Base-by-base conservation (phyloP, 2,329 filamentous ascomycete genomes). In the Epichloe typhina region DNA sequence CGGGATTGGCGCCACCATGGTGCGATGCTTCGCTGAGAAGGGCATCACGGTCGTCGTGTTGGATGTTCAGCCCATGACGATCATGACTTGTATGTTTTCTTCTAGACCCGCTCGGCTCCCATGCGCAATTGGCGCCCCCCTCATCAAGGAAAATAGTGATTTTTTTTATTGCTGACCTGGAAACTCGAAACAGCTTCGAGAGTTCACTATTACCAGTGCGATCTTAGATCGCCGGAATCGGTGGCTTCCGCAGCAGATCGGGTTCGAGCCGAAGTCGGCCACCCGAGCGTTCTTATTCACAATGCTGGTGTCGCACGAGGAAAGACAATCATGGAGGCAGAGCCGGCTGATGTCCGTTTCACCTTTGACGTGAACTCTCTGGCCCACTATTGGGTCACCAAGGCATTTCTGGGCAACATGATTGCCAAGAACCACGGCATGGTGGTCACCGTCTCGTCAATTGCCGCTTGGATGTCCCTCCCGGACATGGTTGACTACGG, bases 281-380 rank as follows among this genome's bases (percentile, higher is more conserved):
- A 77, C 46, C 84, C 84, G 0, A 87, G 83, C 0, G 70, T 88
- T 54, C 70, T 88, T 4, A 82, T 86, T 68, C 85, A 86, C 69
- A 86, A 86, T 60, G 83, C 84, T 8, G 83, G 83, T 53, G 74
- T 84, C 31, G 76, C 72, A 15, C 74, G 74, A 51, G 81, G 80
- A 53, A 78, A 79, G 56, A 75, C 73, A 5, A 74, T 89, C 55
- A 72, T 88, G 45, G 72, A 76, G 31, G 64, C 73, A 21, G 72
- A 73, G 1, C 76, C 82, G 48, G 69, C 69, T 19, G 76, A 82
- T 56, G 72, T 85, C 55, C 76, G 77, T 38, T 77, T 82, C 58
- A 84, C 82, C 48, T 86, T 88, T 63, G 80, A 82, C 53, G 80
- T 88, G 58, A 89, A 88, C 66, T 71, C 80, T 0, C 63, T 88